Evolutionary conservation across 192 early-diverging fungal genomes (phyloP).

Genomic region (Tieghemiomyces parasiticus): DNA sequence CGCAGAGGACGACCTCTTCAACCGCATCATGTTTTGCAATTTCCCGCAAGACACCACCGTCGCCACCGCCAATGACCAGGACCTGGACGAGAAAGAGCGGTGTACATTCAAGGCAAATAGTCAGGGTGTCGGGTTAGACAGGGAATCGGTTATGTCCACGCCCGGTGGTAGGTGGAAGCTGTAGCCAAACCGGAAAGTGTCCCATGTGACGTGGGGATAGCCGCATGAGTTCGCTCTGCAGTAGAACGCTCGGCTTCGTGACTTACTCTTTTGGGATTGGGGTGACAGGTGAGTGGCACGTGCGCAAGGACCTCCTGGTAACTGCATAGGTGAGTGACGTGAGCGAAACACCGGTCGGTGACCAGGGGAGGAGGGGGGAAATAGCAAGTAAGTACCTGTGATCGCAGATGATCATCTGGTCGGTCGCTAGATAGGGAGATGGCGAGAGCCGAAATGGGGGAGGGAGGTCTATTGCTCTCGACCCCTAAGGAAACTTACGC

Average conservation of each 20-base stretch:
- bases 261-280: slow-evolving; percentile 37
- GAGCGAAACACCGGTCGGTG: not conserved
- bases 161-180: not conserved
- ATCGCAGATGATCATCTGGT: not conserved
- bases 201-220: not conserved
- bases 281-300: slow-evolving; percentile 39
- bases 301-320: slow-evolving; percentile 61
- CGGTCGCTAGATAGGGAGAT: not conserved
- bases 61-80: slow-evolving; percentile 49
- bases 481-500: slow-evolving; percentile 12
- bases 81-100: too few relatives aligned
- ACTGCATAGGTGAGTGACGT: not conserved
- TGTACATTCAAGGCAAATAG: not conserved
- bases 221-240: not conserved
- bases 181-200: not conserved
- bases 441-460: not conserved
- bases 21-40: slow-evolving; percentile 43
- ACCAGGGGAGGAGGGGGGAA: not conserved
- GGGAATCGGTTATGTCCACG: not conserved
- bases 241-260: not conserved
- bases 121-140: not conserved
- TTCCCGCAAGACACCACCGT: slow-evolving; percentile 49
- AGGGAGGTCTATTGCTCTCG: not conserved
- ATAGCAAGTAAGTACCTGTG: not conserved
- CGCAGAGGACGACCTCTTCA: slow-evolving; percentile 38